Evolutionary conservation across 306 rosid genomes (phyloP), one percentile per base, ranked within the genome.

Genomic region (Vachellia pachyceras): DNA sequence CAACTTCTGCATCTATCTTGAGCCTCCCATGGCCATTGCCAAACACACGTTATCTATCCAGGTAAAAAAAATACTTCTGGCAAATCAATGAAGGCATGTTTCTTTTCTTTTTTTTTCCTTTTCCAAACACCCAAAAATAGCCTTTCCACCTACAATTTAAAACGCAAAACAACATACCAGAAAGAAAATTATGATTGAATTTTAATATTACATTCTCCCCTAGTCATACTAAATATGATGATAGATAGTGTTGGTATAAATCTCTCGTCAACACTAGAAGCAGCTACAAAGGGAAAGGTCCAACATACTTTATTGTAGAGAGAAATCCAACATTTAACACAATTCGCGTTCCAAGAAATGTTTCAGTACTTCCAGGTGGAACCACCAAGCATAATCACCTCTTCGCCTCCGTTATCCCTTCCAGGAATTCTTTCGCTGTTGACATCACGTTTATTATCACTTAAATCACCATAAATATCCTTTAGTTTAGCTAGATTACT

Each of bases 351-450:
- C 75, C 78, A 37, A 14, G 57, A 54, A 63, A 42, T 20, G 78
- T 25, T 55, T 84, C 86, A 84, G 61, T 87, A 79, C 81, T 80
- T 85, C 79, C 76, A 80, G 22, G 77, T 57, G n/a, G 80, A 61
- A 74, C 97, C 98, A 36, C 97, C 98, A 41, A 93, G 94, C 83
- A 97, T 89, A 79, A 96, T 93, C 77, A 96, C 99, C 88, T 92
- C 98, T 80, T 96, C 98, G 3, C 94, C 88, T 9, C 94, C 89
- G 54, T 49, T 85, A 69, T 85, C 91, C 81, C 92, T 86, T 77
- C 90, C 85, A 47, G 90, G 90, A 78, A 84, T 66, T 86, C 93
- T 89, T 68, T 88, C 91, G 58, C 36, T 18, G 76, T 80, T 80
- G 37, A 87, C 69, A 81, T 87, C 92, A 39, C 90, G 93, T 83